These are phyloP conservation scores for Bisporella sp. DNA, from an alignment of 2,329 filamentous ascomycete genomes.

Conservation along the genomic window DNA sequence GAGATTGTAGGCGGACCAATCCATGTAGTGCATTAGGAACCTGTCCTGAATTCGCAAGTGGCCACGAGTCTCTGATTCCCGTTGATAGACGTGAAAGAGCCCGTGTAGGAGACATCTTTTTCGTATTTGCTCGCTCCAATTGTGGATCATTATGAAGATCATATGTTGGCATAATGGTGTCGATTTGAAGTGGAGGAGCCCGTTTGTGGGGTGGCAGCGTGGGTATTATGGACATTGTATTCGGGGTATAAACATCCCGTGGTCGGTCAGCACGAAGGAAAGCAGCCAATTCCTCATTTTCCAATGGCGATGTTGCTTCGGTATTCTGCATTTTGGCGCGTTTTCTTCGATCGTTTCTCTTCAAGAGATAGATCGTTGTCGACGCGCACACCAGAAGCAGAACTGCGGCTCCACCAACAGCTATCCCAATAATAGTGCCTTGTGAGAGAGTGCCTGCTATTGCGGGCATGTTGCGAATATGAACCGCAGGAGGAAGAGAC, in stretches of 20 bases:
- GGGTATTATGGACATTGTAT: not conserved
- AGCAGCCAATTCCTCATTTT: slow-evolving; percentile 16
- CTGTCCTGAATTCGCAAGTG: slow-evolving; percentile 15
- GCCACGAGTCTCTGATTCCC: slow-evolving; percentile 23
- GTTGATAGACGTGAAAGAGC: slow-evolving; percentile 11
- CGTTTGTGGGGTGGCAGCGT: not conserved
- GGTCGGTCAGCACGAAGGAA: not conserved
- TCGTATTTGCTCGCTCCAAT: slow-evolving; percentile 3
- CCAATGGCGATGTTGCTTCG: slow-evolving; percentile 2
- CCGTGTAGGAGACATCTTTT: slow-evolving; percentile 9
- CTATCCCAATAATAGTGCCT: slow-evolving; percentile 14
- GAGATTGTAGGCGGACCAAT: slow-evolving; percentile 1
- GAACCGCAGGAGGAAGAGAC: too few relatives aligned
- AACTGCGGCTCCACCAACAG: slow-evolving; percentile 9
- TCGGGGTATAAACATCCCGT: not conserved
- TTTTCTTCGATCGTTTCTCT: slow-evolving; percentile 9
- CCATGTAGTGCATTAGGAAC: not conserved
- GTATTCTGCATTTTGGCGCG: not conserved
- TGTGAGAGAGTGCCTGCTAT: too few relatives aligned
- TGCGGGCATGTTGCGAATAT: too few relatives aligned
- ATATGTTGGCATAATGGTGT: not conserved
- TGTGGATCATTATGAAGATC: not conserved
- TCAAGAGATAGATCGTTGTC: slow-evolving; percentile 6
- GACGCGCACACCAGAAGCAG: slow-evolving; percentile 5
- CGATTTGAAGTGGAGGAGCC: not conserved